Base-by-base conservation (phyloP, 2,329 filamentous ascomycete species). In the Dryadomyces quercivorus region DNA sequence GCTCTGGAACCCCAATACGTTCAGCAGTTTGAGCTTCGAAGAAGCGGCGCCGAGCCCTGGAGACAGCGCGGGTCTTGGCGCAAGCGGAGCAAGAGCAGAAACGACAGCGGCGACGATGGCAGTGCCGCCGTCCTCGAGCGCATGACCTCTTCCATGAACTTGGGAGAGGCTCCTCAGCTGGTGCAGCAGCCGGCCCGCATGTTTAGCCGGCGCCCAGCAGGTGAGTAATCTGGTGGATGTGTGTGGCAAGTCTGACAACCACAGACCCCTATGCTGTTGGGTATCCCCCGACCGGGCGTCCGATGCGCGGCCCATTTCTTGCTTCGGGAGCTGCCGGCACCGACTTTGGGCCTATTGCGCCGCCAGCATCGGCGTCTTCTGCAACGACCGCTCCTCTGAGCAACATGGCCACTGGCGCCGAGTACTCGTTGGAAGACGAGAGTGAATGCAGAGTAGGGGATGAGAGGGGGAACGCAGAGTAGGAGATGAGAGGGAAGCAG, bases 311-410 rank as follows among this genome's bases (percentile, higher is more conserved):
- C 7, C 20, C 21, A 16, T 13, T 15, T 3, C 9, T 21, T 5
- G 15, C 21, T 2, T 2, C 21, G 16, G 38, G 8, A 22, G n/a
- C 5, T 8, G 20, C 10, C 36, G 9, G 36, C 7, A 26, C 10
- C 42, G 47, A 50, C 15, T 54, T 45, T 13, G 53, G 53, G 26
- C 53, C 53, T 15, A 54, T 54, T 40, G 53, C 40, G 22, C 49
- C 54, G 10, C 50, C 43, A 2, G 18, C 31, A 15, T 20, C 47
- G 12, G 18, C 42, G 16, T n/a, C 48, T 21, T 22, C 48, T 12
- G 18, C 48, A 3, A 3, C 45, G 5, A 16, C 40, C 12, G 12
- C 20, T 36, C 12, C 38, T 2, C 36, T 18, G 12, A 20, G 6
- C 31, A n/a, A 42, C 20, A 16, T 20, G 16, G 15, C 38, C 13